Evolutionary conservation across 2,329 filamentous ascomycete genomes (phyloP).

Genomic region (Aspergillus fischeri): DNA sequence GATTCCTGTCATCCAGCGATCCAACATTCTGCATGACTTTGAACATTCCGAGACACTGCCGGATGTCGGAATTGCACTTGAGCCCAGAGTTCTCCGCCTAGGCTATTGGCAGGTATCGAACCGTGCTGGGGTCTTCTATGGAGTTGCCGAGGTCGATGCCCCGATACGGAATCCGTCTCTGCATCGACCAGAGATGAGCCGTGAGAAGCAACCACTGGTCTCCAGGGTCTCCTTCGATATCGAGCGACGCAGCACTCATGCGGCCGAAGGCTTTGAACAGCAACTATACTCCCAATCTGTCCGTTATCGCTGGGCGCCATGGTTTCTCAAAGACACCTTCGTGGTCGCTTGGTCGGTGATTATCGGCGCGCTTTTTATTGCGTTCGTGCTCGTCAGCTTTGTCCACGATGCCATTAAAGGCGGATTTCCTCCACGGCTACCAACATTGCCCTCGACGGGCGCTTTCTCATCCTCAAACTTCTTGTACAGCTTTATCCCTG

Average conservation of each 20-base stretch:
- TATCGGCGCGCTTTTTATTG: slow-evolving; percentile 59
- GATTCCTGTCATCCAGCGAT: slow-evolving; percentile 70
- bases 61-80: slow-evolving; percentile 44
- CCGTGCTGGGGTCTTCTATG: slow-evolving; percentile 69
- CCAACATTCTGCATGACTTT: slow-evolving; percentile 73
- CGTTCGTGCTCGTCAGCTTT: slow-evolving; percentile 75
- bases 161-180: slow-evolving; percentile 44
- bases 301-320: slow-evolving; percentile 68
- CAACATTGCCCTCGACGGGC: slow-evolving; percentile 53
- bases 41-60: slow-evolving; percentile 61
- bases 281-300: slow-evolving; percentile 50
- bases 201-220: slow-evolving; percentile 27
- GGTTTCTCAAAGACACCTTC: slow-evolving; percentile 65
- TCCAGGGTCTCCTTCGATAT: slow-evolving; percentile 32
- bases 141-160: slow-evolving; percentile 63
- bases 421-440: slow-evolving; percentile 69
- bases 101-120: slow-evolving; percentile 79
- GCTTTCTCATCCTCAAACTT: slow-evolving; percentile 87
- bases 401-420: slow-evolving; percentile 60
- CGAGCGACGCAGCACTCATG: slow-evolving; percentile 35
- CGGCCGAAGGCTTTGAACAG: slow-evolving; percentile 46
- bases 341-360: slow-evolving; percentile 64
- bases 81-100: slow-evolving; percentile 63
- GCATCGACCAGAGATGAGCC: slow-evolving; percentile 26
- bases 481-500: slow-evolving; percentile 66